phyloP scores from a whole-genome alignment of 2,329 filamentous ascomycete genomes.

The Plenodomus tracheiphilus region DNA sequence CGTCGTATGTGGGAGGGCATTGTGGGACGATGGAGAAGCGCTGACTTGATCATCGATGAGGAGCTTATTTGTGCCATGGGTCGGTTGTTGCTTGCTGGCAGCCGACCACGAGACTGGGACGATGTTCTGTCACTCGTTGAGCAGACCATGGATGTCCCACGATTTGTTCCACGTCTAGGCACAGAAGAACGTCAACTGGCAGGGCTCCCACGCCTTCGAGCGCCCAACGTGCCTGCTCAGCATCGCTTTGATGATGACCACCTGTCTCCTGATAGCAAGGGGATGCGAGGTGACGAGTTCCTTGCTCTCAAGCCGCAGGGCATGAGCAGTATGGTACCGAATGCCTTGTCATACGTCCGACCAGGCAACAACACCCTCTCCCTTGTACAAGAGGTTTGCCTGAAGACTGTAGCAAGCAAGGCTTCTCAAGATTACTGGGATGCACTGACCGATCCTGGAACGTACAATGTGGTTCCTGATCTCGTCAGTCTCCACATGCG shows the following conservation, averaged over 20 bases:
- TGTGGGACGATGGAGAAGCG: slow-evolving; percentile 72
- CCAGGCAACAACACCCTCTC: slow-evolving; percentile 65
- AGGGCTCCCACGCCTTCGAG: slow-evolving; percentile 40
- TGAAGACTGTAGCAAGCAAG: slow-evolving; percentile 61
- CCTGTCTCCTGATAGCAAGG: slow-evolving; percentile 22
- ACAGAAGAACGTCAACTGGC: slow-evolving; percentile 28
- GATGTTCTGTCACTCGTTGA: slow-evolving; percentile 76
- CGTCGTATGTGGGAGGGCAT: slow-evolving; percentile 81
- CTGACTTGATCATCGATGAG: slow-evolving; percentile 74
- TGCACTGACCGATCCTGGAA: slow-evolving; percentile 59
- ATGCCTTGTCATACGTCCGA: slow-evolving; percentile 47
- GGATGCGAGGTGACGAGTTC: slow-evolving; percentile 37
- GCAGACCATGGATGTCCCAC: slow-evolving; percentile 77
- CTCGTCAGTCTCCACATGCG: slow-evolving; percentile 69
- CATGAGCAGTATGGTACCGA: slow-evolving; percentile 29
- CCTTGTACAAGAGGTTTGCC: slow-evolving; percentile 67
- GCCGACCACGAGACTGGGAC: slow-evolving; percentile 64
- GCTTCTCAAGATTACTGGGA: slow-evolving; percentile 80
- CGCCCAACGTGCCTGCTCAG: slow-evolving; percentile 32
- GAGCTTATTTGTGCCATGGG: slow-evolving; percentile 80
- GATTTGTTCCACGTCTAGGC: slow-evolving; percentile 50
- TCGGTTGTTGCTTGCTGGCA: slow-evolving; percentile 69
- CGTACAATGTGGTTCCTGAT: slow-evolving; percentile 70
- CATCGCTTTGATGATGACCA: slow-evolving; percentile 35
- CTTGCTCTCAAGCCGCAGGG: slow-evolving; percentile 25